Evolutionary conservation across 371 early-diverging fungal genomes (phyloP).

Genomic region (Amoeboaphelidium protococcarum): DNA sequence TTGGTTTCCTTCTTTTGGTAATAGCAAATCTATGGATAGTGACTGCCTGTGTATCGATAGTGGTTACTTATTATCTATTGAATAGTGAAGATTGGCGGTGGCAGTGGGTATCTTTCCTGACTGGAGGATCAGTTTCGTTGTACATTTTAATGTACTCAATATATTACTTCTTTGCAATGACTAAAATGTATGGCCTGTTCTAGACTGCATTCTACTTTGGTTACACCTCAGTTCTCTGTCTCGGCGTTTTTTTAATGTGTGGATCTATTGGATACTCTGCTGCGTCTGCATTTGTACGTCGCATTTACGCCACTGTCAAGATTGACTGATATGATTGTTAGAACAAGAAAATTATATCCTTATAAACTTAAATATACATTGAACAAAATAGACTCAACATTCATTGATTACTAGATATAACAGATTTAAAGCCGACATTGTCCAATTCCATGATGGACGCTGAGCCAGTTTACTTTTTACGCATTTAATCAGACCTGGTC

Average conservation of each 20-base stretch:
- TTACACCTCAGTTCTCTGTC: slow-evolving; percentile 33
- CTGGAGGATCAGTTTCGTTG: slow-evolving; percentile 41
- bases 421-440: too few relatives aligned
- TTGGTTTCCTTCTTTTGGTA: slow-evolving; percentile 48
- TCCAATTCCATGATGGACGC: too few relatives aligned
- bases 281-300: slow-evolving; percentile 31
- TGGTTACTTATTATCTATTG: slow-evolving; percentile 30
- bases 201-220: slow-evolving; percentile 58
- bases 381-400: too few relatives aligned
- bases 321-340: slow-evolving; percentile 8
- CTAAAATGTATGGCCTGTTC: slow-evolving; percentile 55
- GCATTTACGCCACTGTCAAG: slow-evolving; percentile 43
- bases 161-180: slow-evolving; percentile 40
- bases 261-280: slow-evolving; percentile 26
- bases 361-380: not conserved
- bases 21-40: slow-evolving; percentile 38
- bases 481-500: too few relatives aligned
- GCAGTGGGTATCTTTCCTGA: slow-evolving; percentile 55
- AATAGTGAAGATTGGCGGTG: slow-evolving; percentile 65
- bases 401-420: too few relatives aligned
- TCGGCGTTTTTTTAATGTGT: slow-evolving; percentile 31
- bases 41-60: slow-evolving; percentile 39
- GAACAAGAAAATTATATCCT: not conserved
- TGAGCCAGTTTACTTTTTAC: too few relatives aligned
- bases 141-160: slow-evolving; percentile 54